phyloP scores from a whole-genome alignment of 2,329 filamentous ascomycete genomes.

The Claviceps pazoutovae region DNA sequence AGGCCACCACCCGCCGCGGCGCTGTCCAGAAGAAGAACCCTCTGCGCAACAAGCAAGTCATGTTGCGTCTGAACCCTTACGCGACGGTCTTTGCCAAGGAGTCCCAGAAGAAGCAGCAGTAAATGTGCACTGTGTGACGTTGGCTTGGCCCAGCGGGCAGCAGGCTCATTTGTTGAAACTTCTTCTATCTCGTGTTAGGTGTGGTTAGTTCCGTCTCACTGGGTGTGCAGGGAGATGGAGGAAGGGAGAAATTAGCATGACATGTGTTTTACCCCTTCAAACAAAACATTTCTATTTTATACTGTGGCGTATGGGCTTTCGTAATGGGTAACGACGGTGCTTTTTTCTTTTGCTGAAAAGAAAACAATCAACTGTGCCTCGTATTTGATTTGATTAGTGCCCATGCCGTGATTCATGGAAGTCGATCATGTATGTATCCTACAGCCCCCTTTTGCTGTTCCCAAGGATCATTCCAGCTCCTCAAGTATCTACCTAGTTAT shows the following conservation, averaged over 20 bases:
- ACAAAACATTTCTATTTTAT: background rate
- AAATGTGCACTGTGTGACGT: background rate
- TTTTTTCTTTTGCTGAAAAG: background rate
- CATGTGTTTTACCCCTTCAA: background rate
- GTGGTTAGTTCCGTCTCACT: slow-evolving; percentile 13
- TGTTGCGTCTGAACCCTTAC: slow-evolving; percentile 98
- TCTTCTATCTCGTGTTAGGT: background rate
- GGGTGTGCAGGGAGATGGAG: slow-evolving; percentile 24
- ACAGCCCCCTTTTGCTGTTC: no score
- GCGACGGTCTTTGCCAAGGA: slow-evolving; percentile 76
- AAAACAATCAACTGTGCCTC: slow-evolving; percentile 8
- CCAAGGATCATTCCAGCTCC: no score
- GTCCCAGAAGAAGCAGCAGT: slow-evolving; percentile 25
- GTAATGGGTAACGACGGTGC: slow-evolving; percentile 6
- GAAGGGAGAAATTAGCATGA: background rate
- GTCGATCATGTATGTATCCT: no score
- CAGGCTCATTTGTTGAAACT: background rate
- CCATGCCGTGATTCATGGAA: background rate
- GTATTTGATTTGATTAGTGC: background rate
- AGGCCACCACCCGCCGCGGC: slow-evolving; percentile 76
- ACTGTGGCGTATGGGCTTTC: slow-evolving; percentile 23
- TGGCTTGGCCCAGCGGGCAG: background rate
- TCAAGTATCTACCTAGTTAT: no score
- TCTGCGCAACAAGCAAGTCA: slow-evolving; percentile 95
- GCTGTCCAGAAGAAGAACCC: slow-evolving; percentile 99